A percentile compares a stretch with the other conserved stretches of the same genome.
Conservation (phyloP, 345 rosid species). For the Reutealis trisperma region DNA sequence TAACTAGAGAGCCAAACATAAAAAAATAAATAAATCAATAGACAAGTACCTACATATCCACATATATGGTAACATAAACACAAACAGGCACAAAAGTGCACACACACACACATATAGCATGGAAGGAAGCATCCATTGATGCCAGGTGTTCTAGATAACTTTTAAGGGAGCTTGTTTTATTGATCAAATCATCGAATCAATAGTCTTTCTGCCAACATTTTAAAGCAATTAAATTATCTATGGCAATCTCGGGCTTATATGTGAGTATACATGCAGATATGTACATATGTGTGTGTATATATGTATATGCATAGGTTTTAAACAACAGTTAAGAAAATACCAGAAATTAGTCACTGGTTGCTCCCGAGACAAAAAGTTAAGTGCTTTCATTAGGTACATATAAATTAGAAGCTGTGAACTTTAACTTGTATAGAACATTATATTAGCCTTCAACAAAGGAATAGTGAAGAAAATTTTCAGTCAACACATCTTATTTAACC, state of each 20-base stretch:
- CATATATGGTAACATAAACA: background rate
- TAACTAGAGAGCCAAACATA: conserved; percentile 34
- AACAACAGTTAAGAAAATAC: too few relatives aligned
- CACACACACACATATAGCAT: background rate
- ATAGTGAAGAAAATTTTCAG: too few relatives aligned
- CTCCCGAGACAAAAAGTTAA: background rate
- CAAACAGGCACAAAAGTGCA: background rate
- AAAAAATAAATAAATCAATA: background rate
- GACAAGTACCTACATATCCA: background rate
- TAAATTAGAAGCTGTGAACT: background rate
- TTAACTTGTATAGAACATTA: background rate
- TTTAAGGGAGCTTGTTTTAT: background rate
- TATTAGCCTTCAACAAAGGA: too few relatives aligned
- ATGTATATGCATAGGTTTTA: too few relatives aligned
- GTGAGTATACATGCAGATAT: too few relatives aligned
- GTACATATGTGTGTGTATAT: too few relatives aligned
- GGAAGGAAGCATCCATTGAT: background rate
- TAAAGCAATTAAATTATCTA: background rate
- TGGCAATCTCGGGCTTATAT: background rate
- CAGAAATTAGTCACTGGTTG: background rate
- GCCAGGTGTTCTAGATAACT: background rate
- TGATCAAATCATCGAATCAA: background rate
- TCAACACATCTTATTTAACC: too few relatives aligned
- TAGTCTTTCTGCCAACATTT: background rate
- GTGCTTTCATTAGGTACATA: background rate